These are phyloP conservation scores for Pleurotus cornucopiae DNA, from an alignment of 768 basidiomycete genomes.

Conservation along the genomic window DNA sequence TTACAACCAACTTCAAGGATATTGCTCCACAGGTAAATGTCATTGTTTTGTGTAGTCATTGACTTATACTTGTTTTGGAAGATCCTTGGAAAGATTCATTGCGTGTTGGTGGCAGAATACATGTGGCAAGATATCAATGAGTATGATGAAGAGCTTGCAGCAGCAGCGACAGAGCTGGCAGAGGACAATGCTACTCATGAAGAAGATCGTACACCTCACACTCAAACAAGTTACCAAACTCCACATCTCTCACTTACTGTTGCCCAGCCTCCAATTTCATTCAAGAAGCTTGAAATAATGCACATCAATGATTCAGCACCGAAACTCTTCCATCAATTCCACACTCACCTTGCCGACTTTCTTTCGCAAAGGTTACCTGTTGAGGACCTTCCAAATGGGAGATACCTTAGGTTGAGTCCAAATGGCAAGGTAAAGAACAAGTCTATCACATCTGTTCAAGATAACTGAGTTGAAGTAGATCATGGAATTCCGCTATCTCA, in stretches of 20 bases:
- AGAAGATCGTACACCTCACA: too few relatives aligned
- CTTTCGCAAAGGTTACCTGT: neutral
- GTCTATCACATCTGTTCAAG: neutral
- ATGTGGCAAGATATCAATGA: neutral
- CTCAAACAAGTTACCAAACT: neutral
- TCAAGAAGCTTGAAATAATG: neutral
- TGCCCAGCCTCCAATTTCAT: neutral
- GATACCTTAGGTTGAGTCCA: neutral
- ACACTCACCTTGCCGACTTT: neutral
- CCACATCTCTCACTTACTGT: conserved; percentile 1
- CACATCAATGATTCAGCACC: neutral
- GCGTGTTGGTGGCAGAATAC: neutral
- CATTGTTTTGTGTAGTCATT: neutral
- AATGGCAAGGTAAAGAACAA: neutral
- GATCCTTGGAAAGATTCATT: neutral
- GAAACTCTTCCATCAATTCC: neutral
- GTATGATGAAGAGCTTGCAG: neutral
- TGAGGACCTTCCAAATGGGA: neutral
- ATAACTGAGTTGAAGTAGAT: neutral
- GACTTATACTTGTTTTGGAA: neutral
- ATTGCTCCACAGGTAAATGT: conserved; percentile 24
- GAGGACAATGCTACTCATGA: neutral
- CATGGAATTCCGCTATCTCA: neutral
- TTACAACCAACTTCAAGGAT: conserved; percentile 28
- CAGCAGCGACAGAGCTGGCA: neutral